Conservation (phyloP, 306 rosid genomes). For the Casuarina equisetifolia region DNA sequence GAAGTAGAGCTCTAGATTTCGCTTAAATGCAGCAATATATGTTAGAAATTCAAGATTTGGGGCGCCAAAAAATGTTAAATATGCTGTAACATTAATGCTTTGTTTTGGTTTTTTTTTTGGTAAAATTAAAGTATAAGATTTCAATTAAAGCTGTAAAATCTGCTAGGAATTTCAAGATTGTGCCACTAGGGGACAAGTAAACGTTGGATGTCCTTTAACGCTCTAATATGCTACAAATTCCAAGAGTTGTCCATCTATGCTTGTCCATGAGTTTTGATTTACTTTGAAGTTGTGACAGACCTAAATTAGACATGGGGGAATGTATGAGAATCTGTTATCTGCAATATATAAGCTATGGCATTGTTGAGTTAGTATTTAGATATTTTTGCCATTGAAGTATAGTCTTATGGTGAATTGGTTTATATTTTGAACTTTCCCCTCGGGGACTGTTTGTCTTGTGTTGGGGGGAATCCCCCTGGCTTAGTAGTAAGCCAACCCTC, state of each 20-base stretch:
- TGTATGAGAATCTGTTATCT: neutral
- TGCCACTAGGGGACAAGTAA: neutral
- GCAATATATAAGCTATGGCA: neutral
- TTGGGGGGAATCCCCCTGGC: neutral
- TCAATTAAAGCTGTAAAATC: neutral
- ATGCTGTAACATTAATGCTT: neutral
- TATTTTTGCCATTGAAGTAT: neutral
- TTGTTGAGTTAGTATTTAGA: neutral
- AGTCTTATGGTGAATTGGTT: neutral
- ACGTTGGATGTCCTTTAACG: neutral
- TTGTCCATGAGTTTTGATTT: neutral
- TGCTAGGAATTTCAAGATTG: neutral
- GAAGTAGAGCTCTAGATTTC: neutral
- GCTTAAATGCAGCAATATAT: neutral
- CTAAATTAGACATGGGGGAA: neutral
- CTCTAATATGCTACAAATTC: neutral
- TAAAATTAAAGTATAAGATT: neutral
- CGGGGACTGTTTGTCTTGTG: neutral
- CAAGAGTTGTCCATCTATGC: neutral
- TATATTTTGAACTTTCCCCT: neutral
- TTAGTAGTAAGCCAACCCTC: no score
- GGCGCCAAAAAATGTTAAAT: no score
- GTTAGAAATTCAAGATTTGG: neutral
- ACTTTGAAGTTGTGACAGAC: neutral
- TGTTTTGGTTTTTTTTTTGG: neutral